These are phyloP conservation scores for Paragyromitra xinjiangensis DNA, from an alignment of 495 filamentous ascomycete genomes.

Conservation along the genomic window DNA sequence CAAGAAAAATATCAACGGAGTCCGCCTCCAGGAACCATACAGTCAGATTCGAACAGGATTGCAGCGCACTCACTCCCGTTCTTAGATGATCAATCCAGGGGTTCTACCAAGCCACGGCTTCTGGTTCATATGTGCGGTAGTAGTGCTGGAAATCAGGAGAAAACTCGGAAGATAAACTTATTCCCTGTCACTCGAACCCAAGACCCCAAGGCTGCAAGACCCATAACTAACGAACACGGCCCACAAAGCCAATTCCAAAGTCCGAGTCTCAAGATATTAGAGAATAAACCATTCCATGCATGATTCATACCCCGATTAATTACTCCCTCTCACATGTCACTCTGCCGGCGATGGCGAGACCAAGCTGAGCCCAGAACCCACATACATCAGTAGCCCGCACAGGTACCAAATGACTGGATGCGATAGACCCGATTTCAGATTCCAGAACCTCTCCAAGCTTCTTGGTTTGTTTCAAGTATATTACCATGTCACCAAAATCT, in stretches of 20 bases:
- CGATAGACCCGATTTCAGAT: not conserved
- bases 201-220: not conserved
- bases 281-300: not conserved
- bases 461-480: constrained; percentile 4
- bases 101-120: no score
- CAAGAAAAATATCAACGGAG: no score
- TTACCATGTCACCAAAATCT: not conserved
- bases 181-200: no score
- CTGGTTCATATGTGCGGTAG: no score
- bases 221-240: not conserved
- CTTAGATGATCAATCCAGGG: no score
- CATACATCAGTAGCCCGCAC: not conserved
- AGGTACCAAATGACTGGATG: not conserved
- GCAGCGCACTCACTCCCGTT: no score
- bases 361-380: not conserved
- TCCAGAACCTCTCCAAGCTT: not conserved
- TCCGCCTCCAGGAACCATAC: no score
- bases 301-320: not conserved
- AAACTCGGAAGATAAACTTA: no score
- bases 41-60: no score
- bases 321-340: not conserved
- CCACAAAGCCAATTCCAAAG: not conserved
- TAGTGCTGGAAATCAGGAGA: no score
- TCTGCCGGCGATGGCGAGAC: not conserved
- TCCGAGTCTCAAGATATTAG: not conserved